Conservation (phyloP, 768 basidiomycete species). For the Boletus pseudopeckii region DNA sequence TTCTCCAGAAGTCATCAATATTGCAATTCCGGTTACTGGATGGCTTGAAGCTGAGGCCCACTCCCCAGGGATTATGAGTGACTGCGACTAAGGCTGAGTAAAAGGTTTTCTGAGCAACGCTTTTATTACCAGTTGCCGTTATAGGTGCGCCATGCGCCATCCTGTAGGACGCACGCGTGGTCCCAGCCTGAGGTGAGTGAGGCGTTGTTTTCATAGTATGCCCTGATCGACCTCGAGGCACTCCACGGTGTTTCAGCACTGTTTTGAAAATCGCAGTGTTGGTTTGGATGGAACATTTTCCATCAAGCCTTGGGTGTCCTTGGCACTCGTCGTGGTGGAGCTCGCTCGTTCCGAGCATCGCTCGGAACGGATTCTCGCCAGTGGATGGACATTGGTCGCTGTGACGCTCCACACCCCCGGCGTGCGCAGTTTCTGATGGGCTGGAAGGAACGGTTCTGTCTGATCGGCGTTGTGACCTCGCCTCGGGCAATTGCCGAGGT, state of each 20-base stretch:
- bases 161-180: not conserved
- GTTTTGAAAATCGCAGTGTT: not conserved
- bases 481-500: not conserved
- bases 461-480: constrained; percentile 11
- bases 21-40: not conserved
- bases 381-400: not conserved
- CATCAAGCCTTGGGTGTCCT: not conserved
- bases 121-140: constrained; percentile 1
- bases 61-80: not conserved
- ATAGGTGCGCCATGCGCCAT: not conserved
- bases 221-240: constrained; percentile 10
- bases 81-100: not conserved
- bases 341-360: not conserved
- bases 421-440: not conserved
- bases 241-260: constrained; percentile 11
- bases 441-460: not conserved
- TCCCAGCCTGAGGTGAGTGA: too few relatives aligned
- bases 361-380: not conserved
- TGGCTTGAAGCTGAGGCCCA: not conserved
- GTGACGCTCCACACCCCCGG: not conserved
- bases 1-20: constrained; percentile 7
- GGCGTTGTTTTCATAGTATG: not conserved
- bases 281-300: not conserved
- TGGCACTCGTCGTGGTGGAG: not conserved
- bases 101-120: not conserved